Conservation (phyloP, 2,329 filamentous ascomycete species). For the Plectosphaerella plurivora region DNA sequence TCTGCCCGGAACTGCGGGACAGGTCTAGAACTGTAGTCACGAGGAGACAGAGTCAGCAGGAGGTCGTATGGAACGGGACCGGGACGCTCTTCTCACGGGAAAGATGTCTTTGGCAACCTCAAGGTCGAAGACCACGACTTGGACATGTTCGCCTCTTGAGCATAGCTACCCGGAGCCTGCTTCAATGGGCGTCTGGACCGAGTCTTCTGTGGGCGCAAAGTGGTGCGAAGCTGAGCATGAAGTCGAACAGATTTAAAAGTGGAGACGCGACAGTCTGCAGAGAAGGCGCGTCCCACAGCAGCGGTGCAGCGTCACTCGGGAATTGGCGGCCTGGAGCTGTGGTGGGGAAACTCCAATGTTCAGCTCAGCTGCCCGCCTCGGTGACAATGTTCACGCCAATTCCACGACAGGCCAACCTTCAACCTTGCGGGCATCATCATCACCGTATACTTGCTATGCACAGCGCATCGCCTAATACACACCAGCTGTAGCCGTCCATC, state of each 20-base stretch:
- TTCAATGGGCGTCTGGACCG: background rate
- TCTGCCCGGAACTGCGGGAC: conserved; percentile 41
- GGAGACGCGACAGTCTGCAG: background rate
- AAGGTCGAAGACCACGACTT: conserved; percentile 71
- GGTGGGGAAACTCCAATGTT: background rate
- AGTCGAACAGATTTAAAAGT: background rate
- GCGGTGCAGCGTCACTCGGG: conserved; percentile 1
- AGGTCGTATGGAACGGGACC: conserved; percentile 8
- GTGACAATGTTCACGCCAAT: background rate
- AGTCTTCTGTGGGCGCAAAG: background rate
- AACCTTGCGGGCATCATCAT: background rate
- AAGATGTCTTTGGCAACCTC: conserved; percentile 69
- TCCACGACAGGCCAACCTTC: background rate
- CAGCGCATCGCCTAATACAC: background rate
- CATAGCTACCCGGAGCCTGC: conserved; percentile 2
- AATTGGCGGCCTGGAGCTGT: background rate
- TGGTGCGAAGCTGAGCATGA: background rate
- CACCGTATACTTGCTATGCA: background rate
- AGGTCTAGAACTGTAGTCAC: conserved; percentile 42
- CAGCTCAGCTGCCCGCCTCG: background rate
- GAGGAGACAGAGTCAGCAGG: conserved; percentile 1
- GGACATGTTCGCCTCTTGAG: conserved; percentile 25
- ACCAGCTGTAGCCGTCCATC: background rate
- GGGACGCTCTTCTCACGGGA: conserved; percentile 51
- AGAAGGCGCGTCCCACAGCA: background rate